Base-by-base conservation (phyloP, 306 rosid species). In the Cucurbita pepo region DNA sequence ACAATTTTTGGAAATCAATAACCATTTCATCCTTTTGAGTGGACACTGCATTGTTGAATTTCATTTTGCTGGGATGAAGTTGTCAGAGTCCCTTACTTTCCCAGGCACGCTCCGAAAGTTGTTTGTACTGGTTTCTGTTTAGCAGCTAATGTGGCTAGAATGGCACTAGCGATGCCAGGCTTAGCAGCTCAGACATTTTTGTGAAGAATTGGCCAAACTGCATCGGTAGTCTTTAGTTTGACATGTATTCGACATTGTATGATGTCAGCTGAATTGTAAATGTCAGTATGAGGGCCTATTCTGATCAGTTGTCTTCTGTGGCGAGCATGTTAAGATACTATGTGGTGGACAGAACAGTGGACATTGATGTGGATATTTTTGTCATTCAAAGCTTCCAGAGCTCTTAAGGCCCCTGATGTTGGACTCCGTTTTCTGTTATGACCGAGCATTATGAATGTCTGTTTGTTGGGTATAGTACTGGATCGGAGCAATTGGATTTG, bases 1-100 rank as follows among this genome's bases (percentile, higher is more conserved):
- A 22, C 74, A 69, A 59, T 30, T 52, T 14, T 69, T 52, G 74
- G 56, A 69, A 45, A 69, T 51, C 74, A 50, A 69, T 69, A 14
- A 16, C 25, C 73, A 51, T 69, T 69, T 69, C 45, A 30, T 48
- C 22, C 47, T 51, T 51, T 69, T 50, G 30, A 69, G 58, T 50
- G 59, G 59, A 16, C 25, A 41, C 56, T 13, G 41, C 47, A 25
- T 69, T 47, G 16, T 51, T 51, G 59, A 50, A 30, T 51, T 45
- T 51, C 47, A 15, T 51, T 69, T 69, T 25, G 21, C 30, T 48
- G 14, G 6, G 59, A 8, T 48, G 59, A 69, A 69, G 73, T 11
- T 21, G 12, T 36, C 25, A 4, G 58, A 15, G 74, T 69, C 9
- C 19, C 47, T 45, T 69, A 25, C 59, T 15, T 15, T 30, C 51